Conservation (phyloP, 805 yeast species). For the Candida multigemmis region DNA sequence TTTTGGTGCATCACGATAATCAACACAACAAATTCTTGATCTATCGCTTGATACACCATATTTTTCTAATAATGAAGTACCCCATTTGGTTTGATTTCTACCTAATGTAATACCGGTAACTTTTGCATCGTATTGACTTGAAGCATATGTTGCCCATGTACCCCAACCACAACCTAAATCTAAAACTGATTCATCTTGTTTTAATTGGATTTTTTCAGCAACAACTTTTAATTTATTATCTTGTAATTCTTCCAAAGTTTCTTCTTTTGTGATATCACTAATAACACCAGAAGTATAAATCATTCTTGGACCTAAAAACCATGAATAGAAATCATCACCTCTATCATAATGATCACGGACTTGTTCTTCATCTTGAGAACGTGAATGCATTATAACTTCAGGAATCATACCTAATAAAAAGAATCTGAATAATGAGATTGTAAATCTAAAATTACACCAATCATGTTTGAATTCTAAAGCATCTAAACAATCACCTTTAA, state of each 20-base stretch:
- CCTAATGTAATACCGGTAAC: constrained; percentile 90
- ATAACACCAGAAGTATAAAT: constrained; percentile 84
- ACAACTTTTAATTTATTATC: constrained; percentile 85
- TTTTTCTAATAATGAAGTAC: constrained; percentile 57
- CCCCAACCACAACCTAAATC: constrained; percentile 98
- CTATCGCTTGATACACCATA: constrained; percentile 66
- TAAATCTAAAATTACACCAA: constrained; percentile 80
- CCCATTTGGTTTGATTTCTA: constrained; percentile 85
- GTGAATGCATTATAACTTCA: constrained; percentile 84
- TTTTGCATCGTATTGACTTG: constrained; percentile 72
- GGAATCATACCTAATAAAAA: constrained; percentile 86
- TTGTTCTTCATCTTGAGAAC: constrained; percentile 93
- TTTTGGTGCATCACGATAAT: constrained; percentile 88
- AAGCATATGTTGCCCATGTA: constrained; percentile 77
- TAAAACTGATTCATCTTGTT: constrained; percentile 64
- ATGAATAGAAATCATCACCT: constrained; percentile 89
- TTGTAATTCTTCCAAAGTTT: constrained; percentile 72
- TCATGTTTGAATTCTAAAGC: constrained; percentile 82
- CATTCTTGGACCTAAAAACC: constrained; percentile 95
- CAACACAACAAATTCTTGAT: constrained; percentile 70
- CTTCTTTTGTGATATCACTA: constrained; percentile 59
- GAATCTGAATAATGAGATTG: constrained; percentile 65
- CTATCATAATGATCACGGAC: constrained; percentile 94
- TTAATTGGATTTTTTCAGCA: constrained; percentile 74
- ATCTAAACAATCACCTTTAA: constrained; percentile 83